Conservation (phyloP, 1,284 basidiomycete species). For the Ustilago loliicola region DNA sequence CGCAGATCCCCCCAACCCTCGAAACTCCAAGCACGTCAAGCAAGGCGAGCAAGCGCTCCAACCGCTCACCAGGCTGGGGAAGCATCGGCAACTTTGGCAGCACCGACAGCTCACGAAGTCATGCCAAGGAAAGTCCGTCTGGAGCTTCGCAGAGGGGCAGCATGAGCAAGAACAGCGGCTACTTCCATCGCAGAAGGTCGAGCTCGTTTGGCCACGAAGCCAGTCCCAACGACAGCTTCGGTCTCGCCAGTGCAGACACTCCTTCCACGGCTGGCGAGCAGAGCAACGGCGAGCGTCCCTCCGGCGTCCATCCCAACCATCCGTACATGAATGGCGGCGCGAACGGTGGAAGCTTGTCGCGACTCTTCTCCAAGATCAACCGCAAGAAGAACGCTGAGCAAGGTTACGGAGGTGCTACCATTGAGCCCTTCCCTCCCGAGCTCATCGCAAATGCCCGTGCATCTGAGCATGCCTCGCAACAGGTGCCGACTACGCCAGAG, state of each 20-base stretch:
- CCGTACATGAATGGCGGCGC: conserved; percentile 45
- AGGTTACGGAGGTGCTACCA: conserved; percentile 35
- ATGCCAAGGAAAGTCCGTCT: conserved; percentile 25
- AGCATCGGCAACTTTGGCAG: conserved; percentile 21
- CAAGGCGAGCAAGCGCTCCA: conserved; percentile 11
- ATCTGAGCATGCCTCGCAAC: conserved; percentile 6
- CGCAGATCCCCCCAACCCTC: conserved; percentile 21
- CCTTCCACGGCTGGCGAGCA: conserved; percentile 9
- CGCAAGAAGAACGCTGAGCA: conserved; percentile 34
- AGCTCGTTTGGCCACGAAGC: conserved; percentile 61
- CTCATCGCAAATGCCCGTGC: conserved; percentile 16
- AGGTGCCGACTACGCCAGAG: conserved; percentile 18
- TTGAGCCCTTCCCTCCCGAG: conserved; percentile 51
- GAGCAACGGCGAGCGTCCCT: conserved; percentile 10
- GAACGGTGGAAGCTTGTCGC: conserved; percentile 40
- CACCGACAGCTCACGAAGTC: conserved; percentile 15
- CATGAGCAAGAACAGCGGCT: conserved; percentile 22
- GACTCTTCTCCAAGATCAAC: conserved; percentile 55
- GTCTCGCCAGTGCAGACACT: not conserved
- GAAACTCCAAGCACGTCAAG: conserved; percentile 16
- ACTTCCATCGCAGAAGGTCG: conserved; percentile 50
- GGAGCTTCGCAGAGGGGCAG: conserved; percentile 23
- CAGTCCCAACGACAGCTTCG: conserved; percentile 21
- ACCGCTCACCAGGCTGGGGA: conserved; percentile 35
- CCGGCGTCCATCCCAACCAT: conserved; percentile 31